Percentiles rank a stretch among this genome's conserved stretches.
Conservation (phyloP, 129 eudicot genomes). For the Erigeron canadensis region DNA sequence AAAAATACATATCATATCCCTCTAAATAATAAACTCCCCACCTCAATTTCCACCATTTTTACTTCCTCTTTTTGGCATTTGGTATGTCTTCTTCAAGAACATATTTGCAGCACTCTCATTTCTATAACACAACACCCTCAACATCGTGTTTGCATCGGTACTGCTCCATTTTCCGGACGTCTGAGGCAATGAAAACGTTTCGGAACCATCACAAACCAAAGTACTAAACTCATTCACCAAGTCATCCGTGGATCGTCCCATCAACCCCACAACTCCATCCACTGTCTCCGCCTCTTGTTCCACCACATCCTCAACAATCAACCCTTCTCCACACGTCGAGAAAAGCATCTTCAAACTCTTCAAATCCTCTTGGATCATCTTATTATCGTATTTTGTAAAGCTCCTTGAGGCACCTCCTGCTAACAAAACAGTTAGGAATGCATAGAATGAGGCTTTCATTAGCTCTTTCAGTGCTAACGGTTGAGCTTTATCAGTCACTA, state of each 20-base stretch:
- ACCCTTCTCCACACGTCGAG: slow-evolving; percentile 54
- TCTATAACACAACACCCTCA: slow-evolving; percentile 75
- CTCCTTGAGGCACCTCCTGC: slow-evolving; percentile 71
- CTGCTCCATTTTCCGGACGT: slow-evolving; percentile 78
- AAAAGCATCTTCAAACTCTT: slow-evolving; percentile 51
- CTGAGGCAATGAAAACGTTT: slow-evolving; percentile 60
- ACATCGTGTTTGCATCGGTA: slow-evolving; percentile 72
- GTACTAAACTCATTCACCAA: slow-evolving; percentile 64
- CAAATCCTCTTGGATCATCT: slow-evolving; percentile 72
- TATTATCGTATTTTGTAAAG: slow-evolving; percentile 52
- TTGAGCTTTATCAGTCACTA: slow-evolving; percentile 63
- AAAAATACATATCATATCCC: neutral
- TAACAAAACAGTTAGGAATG: slow-evolving; percentile 68
- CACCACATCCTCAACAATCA: slow-evolving; percentile 55
- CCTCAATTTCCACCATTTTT: slow-evolving; percentile 1
- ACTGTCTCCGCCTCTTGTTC: slow-evolving; percentile 61
- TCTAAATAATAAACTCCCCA: neutral
- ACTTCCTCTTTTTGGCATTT: slow-evolving; percentile 57
- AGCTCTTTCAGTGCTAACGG: slow-evolving; percentile 62
- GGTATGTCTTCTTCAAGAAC: slow-evolving; percentile 77
- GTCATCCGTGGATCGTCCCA: slow-evolving; percentile 78
- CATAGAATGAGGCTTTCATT: slow-evolving; percentile 78
- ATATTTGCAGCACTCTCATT: slow-evolving; percentile 63
- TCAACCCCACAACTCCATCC: slow-evolving; percentile 66
- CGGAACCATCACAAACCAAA: slow-evolving; percentile 56